Conservation (phyloP, 164 flowering plant species). For the Vitis riparia region DNA sequence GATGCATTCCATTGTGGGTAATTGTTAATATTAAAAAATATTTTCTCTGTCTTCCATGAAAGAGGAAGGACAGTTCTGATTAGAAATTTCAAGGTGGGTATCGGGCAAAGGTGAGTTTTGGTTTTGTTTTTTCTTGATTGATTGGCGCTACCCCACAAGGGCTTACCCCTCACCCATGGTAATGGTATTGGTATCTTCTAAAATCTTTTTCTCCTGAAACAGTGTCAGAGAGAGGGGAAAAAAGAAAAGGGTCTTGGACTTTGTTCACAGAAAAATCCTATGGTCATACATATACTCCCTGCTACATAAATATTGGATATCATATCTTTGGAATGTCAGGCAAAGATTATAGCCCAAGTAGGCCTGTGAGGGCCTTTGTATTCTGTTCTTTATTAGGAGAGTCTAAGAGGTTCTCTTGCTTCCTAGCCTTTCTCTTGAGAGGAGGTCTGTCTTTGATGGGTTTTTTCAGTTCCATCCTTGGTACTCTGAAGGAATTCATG, state of each 20-base stretch:
- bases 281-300: neutral
- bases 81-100: constrained; percentile 19
- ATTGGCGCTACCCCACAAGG: constrained; percentile 4
- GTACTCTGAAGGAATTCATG: constrained; percentile 27
- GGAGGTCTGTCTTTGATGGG: constrained; percentile 24
- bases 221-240: constrained; percentile 18
- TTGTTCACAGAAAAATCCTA: neutral
- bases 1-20: neutral
- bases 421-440: constrained; percentile 4
- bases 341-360: constrained; percentile 6
- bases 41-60: constrained; percentile 19
- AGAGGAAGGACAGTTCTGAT: constrained; percentile 16
- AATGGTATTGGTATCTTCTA: neutral
- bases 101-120: constrained; percentile 11
- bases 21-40: neutral
- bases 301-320: neutral
- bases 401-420: constrained; percentile 15
- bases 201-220: constrained; percentile 12
- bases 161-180: neutral
- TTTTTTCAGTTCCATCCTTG: constrained; percentile 16
- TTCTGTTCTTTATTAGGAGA: constrained; percentile 23
- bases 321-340: constrained; percentile 33
- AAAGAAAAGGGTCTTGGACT: constrained; percentile 11
- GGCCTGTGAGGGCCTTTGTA: constrained; percentile 16
- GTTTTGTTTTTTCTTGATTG: constrained; percentile 6